phyloP scores from a whole-genome alignment of 371 early-diverging fungal genomes.

The Fennellomyces sp. region DNA sequence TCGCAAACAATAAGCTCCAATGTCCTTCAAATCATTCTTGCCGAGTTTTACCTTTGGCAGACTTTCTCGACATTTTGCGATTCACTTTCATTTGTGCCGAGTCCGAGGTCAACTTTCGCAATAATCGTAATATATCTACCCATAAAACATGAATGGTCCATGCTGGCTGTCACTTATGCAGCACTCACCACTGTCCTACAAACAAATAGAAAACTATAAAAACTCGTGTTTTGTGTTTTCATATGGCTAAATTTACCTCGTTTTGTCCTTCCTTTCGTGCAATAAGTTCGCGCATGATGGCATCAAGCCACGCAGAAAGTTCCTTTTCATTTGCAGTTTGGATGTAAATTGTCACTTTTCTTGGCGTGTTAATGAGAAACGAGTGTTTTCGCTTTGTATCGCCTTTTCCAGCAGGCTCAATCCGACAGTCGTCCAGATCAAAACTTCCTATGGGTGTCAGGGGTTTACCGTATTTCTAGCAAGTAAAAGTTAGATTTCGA shows the following conservation, averaged over 20 bases:
- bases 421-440: conserved; percentile 46
- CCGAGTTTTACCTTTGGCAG: conserved; percentile 11
- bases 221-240: neutral
- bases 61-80: conserved; percentile 14
- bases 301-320: conserved; percentile 47
- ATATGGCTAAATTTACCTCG: conserved; percentile 13
- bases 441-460: conserved; percentile 48
- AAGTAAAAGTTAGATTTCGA: neutral
- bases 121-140: conserved; percentile 24
- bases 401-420: conserved; percentile 43
- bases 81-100: conserved; percentile 34
- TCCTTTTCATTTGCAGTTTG: conserved; percentile 46
- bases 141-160: no score
- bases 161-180: no score
- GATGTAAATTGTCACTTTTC: conserved; percentile 40
- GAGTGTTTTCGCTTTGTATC: conserved; percentile 35
- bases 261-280: conserved; percentile 36
- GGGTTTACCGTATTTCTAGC: conserved; percentile 36
- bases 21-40: no score
- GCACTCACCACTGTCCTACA: conserved; percentile 19
- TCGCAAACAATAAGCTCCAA: no score
- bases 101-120: conserved; percentile 20
- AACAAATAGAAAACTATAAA: neutral
- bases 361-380: conserved; percentile 27
- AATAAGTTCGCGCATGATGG: conserved; percentile 53